phyloP scores from a whole-genome alignment of 2,329 filamentous ascomycete genomes.

The Berkeleyomyces rouxiae region DNA sequence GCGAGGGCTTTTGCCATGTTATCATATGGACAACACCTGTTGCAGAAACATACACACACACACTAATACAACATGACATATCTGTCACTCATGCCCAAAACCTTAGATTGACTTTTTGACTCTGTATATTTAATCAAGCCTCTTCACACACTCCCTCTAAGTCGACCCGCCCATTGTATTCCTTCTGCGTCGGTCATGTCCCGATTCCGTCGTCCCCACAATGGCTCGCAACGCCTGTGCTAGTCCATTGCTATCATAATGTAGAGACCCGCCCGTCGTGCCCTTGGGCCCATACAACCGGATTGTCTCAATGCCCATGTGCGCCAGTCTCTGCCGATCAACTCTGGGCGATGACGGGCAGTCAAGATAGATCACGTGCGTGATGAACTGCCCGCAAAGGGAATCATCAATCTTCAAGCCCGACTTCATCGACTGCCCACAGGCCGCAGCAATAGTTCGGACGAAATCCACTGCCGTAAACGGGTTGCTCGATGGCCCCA shows the following conservation, averaged over 20 bases:
- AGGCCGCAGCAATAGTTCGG: slow-evolving; percentile 58
- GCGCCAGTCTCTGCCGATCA: slow-evolving; percentile 44
- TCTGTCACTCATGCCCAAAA: too few relatives aligned
- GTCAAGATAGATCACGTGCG: slow-evolving; percentile 68
- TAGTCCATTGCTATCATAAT: slow-evolving; percentile 63
- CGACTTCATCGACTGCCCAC: slow-evolving; percentile 46
- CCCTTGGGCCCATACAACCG: slow-evolving; percentile 55
- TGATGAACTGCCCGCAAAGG: slow-evolving; percentile 51
- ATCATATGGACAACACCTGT: neutral
- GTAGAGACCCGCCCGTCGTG: slow-evolving; percentile 25
- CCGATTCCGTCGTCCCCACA: slow-evolving; percentile 38
- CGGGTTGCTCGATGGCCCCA: slow-evolving; percentile 46
- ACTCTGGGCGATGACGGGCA: slow-evolving; percentile 53
- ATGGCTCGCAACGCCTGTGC: slow-evolving; percentile 62
- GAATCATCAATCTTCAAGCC: slow-evolving; percentile 25
- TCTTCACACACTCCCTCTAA: neutral
- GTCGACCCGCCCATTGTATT: slow-evolving; percentile 26
- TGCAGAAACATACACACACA: neutral
- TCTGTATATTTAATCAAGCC: too few relatives aligned
- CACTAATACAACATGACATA: neutral
- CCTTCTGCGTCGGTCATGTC: slow-evolving; percentile 25
- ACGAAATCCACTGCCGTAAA: slow-evolving; percentile 72
- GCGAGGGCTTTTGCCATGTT: neutral
- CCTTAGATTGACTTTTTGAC: too few relatives aligned
- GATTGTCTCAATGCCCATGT: slow-evolving; percentile 60